Conservation (phyloP, 495 filamentous ascomycete genomes). For the Acidiella bohemica region DNA sequence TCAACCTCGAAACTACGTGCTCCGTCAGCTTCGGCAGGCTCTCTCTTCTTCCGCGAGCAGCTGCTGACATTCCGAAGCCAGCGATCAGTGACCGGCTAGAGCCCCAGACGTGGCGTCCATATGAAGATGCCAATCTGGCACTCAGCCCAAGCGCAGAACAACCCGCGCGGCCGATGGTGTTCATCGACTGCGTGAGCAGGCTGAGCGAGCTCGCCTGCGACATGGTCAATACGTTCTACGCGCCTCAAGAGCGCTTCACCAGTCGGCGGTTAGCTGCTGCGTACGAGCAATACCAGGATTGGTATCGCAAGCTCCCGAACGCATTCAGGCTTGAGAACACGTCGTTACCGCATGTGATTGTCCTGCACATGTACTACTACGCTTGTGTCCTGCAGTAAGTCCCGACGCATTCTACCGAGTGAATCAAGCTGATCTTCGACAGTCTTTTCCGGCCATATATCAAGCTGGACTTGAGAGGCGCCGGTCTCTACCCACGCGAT, state of each 20-base stretch:
- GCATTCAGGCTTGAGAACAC: slow-evolving; percentile 43
- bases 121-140: slow-evolving; percentile 36
- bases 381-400: slow-evolving; percentile 49
- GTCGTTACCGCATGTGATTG: slow-evolving; percentile 17
- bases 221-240: slow-evolving; percentile 48
- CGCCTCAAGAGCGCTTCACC: slow-evolving; percentile 45
- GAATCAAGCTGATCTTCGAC: too few relatives aligned
- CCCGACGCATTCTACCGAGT: too few relatives aligned
- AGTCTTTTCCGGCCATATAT: slow-evolving; percentile 51
- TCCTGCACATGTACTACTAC: slow-evolving; percentile 21
- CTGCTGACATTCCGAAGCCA: slow-evolving; percentile 43
- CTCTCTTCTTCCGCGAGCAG: slow-evolving; percentile 46
- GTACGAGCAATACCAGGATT: slow-evolving; percentile 47
- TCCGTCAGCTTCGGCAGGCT: slow-evolving; percentile 49
- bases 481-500: slow-evolving; percentile 46
- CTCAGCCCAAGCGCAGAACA: slow-evolving; percentile 6
- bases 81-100: slow-evolving; percentile 42
- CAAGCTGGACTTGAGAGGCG: slow-evolving; percentile 44
- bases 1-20: slow-evolving; percentile 55
- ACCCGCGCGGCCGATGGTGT: slow-evolving; percentile 20
- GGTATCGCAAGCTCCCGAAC: slow-evolving; percentile 48
- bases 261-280: slow-evolving; percentile 41
- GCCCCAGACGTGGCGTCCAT: slow-evolving; percentile 42
- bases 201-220: slow-evolving; percentile 56
- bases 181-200: slow-evolving; percentile 47